Base-by-base conservation (phyloP, 495 filamentous ascomycete species). In the Letharia lupina region DNA sequence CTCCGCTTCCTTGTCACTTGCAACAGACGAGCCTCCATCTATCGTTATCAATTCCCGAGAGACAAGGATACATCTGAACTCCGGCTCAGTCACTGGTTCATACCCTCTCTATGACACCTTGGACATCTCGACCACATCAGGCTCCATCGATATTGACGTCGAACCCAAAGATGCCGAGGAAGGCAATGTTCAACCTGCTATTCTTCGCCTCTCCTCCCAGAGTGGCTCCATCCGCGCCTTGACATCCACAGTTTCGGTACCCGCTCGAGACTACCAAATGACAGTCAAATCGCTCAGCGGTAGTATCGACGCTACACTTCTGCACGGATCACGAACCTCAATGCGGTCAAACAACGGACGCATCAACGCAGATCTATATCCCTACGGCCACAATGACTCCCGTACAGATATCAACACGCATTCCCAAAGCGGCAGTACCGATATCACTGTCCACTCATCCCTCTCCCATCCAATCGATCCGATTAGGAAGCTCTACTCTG, bases 21-120 rank as follows among this genome's bases (percentile, higher is more conserved):
- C 33, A 23, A 35, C 52, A 15, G 45, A 47, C 15, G 44, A 58
- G 10, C 39, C 63, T 33, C 63, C 63, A 28, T 56, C 44, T 33
- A 61, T 72, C 50, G 45, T 57, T 56, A 57, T 61, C 39, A 57
- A 37, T 37, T 37, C 54, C 16, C 54, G 54, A 13, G 54, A 57
- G 31, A 57, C 54, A 37, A 37, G 7, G 10, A 57, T 57, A 57
- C 54, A 57, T 37, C 15, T 57, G 16, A 37, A 13, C 13, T 71
- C 70, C 6, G 67, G 64, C 33, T 59, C 68, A 23, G 65, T 72
- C 9, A 66, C 50, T 16, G 70, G 70, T 5, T 47, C 64, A 16
- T 74, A 70, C 59, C 71, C 72, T 20, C 71, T 76, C 13, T 74
- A 70, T 45, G 74, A 76, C 41, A 50, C 68, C 4, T 66, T 76